phyloP scores from a whole-genome alignment of 2,329 filamentous ascomycete genomes.

The Diaporthe longicolla region DNA sequence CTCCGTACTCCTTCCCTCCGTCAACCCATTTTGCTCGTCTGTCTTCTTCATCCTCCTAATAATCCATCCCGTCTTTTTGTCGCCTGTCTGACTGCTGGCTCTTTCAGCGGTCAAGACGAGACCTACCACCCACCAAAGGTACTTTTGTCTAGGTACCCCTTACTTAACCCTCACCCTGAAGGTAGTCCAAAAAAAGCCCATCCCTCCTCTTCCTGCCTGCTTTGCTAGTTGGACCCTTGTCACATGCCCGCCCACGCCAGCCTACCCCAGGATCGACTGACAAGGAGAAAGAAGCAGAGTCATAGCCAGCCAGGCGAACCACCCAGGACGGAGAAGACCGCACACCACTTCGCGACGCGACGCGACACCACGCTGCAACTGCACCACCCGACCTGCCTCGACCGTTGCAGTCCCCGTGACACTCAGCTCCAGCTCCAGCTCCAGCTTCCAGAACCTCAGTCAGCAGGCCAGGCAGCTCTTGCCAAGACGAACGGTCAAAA shows the following conservation, averaged over 20 bases:
- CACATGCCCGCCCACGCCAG: slow-evolving; percentile 15
- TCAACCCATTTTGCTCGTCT: not conserved
- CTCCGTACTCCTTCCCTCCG: not conserved
- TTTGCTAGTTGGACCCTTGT: slow-evolving; percentile 33
- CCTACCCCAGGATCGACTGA: slow-evolving; percentile 6
- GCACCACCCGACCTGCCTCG: not conserved
- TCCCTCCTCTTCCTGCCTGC: not conserved
- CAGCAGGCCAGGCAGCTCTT: not conserved
- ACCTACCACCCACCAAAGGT: not conserved
- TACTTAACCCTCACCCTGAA: not conserved
- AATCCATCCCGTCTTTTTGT: slow-evolving; percentile 6
- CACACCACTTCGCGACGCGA: not conserved
- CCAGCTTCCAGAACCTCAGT: not conserved
- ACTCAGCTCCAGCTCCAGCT: not conserved
- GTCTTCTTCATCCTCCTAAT: not conserved
- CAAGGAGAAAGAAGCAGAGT: slow-evolving; percentile 1
- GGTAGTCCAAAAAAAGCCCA: not conserved
- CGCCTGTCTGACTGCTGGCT: not conserved
- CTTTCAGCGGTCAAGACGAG: not conserved
- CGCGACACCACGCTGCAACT: not conserved
- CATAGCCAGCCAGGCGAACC: not conserved
- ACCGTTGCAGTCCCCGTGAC: not conserved
- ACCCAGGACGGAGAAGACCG: not conserved
- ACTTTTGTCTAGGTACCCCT: not conserved
- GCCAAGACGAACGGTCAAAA: not conserved